Percentiles rank a stretch among this genome's conserved stretches.
These are phyloP conservation scores for Closterium sp. DNA, from an alignment of 139 green algal genomes.

Conservation along the genomic window DNA sequence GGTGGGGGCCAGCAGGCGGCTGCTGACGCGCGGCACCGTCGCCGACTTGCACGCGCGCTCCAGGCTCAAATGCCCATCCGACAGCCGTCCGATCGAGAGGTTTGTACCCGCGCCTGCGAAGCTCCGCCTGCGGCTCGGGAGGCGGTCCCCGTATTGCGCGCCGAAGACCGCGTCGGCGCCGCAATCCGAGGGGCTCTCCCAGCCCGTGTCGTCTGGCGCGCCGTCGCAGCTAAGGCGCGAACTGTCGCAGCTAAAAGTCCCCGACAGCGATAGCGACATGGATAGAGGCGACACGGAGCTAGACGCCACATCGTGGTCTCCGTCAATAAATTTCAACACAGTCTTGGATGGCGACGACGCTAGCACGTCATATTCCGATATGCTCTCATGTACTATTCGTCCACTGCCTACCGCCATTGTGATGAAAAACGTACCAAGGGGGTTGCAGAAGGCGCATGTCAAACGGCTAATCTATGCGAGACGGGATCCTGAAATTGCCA, in stretches of 20 bases:
- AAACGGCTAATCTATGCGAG: not conserved
- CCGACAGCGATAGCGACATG: not conserved
- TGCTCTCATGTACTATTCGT: not conserved
- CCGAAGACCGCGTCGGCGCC: not conserved
- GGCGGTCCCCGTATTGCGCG: not conserved
- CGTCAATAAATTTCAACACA: not conserved
- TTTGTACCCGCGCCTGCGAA: not conserved
- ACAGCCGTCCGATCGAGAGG: not conserved
- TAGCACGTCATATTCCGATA: not conserved
- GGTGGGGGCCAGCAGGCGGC: conserved; percentile 8
- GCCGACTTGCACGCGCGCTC: not conserved
- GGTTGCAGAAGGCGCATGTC: not conserved
- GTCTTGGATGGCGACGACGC: not conserved
- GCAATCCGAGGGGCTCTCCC: not conserved
- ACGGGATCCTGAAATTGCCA: not conserved
- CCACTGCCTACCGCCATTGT: not conserved
- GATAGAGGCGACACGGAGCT: not conserved
- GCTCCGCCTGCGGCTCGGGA: not conserved
- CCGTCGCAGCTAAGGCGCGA: not conserved
- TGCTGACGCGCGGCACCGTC: not conserved
- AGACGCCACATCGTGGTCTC: not conserved
- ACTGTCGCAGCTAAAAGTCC: not conserved
- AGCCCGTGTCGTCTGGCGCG: not conserved
- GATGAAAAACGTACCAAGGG: not conserved
- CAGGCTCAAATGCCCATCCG: not conserved